Conservation (phyloP, 257 asterid genomes). For the Plectranthus barbatus region DNA sequence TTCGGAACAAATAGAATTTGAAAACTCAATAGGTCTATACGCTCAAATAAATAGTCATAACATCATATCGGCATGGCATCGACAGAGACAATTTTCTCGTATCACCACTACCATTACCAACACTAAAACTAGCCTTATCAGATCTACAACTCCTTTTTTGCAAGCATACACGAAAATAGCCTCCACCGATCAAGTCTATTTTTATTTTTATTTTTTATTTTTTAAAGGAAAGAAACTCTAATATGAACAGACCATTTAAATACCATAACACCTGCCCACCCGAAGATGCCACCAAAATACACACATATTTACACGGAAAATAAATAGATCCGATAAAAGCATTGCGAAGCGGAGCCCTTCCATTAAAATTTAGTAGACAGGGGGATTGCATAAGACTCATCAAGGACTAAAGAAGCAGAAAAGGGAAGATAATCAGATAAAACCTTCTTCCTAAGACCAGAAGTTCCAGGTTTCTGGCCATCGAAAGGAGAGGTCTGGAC, state of each 20-base stretch:
- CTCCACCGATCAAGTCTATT: not conserved
- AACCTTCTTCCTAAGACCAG: constrained; percentile 94
- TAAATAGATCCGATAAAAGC: constrained; percentile 15
- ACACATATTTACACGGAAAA: not conserved
- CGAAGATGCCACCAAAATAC: not conserved
- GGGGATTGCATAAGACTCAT: not conserved
- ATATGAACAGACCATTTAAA: not conserved
- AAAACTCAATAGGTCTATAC: no score
- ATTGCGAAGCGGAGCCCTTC: not conserved
- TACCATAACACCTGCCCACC: not conserved
- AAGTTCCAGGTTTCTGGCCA: constrained; percentile 98
- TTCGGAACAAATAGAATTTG: not conserved
- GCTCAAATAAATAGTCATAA: no score
- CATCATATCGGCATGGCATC: no score
- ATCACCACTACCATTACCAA: not conserved
- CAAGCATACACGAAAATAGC: not conserved
- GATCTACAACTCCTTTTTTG: constrained; percentile 17
- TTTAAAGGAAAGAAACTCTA: not conserved
- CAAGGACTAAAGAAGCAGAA: not conserved
- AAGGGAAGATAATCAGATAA: not conserved
- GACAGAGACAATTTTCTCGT: no score
- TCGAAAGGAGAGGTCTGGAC: constrained; percentile 71
- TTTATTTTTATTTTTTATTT: no score
- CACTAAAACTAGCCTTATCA: constrained; percentile 4
- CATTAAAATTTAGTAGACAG: not conserved